phyloP scores from a whole-genome alignment of 2,329 filamentous ascomycete species.

The Fusarium metavorans region DNA sequence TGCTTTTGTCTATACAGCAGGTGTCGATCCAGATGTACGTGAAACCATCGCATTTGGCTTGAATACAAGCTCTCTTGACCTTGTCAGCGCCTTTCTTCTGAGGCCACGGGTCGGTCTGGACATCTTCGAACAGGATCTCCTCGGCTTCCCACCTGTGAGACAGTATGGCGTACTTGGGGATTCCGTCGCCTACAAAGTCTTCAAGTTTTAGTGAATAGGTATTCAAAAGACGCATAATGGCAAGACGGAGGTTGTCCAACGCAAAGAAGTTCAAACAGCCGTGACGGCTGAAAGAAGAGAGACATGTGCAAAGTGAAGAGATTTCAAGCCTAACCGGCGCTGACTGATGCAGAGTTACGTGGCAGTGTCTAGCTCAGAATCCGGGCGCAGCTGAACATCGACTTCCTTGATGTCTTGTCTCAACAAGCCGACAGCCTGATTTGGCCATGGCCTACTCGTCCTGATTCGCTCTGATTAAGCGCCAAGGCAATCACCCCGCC shows the following conservation, averaged over 20 bases:
- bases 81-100: background rate
- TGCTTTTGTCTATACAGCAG: background rate
- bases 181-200: background rate
- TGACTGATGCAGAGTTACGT: background rate
- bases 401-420: background rate
- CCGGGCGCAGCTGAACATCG: background rate
- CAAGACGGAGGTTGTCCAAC: background rate
- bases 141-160: background rate
- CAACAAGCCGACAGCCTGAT: background rate
- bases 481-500: background rate
- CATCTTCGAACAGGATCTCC: background rate
- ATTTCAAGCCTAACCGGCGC: background rate
- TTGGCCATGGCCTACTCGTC: background rate
- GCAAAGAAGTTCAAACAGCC: background rate
- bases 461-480: background rate
- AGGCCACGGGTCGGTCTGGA: background rate
- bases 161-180: background rate
- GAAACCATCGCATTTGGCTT: fast-evolving
- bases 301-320: no score
- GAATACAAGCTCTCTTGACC: background rate
- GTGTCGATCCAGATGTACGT: background rate
- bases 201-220: background rate
- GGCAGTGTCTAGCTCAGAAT: background rate
- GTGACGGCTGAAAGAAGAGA: background rate
- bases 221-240: background rate